Base-by-base conservation (phyloP, 768 basidiomycete genomes). In the Boletellus emodensis region DNA sequence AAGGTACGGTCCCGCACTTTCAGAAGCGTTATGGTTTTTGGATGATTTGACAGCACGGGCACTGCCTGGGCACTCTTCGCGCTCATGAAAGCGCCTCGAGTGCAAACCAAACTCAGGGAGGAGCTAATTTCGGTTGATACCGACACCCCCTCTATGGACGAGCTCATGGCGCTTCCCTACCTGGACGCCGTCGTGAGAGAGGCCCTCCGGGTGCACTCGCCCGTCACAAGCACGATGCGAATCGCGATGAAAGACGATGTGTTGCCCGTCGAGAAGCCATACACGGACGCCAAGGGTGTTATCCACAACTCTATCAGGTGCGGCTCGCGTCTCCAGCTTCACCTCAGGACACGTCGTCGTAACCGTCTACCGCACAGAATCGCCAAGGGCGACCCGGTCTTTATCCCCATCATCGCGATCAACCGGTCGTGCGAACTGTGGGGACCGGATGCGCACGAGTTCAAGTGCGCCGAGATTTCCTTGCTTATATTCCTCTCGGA, bases 121-220 rank as follows among this genome's bases (percentile, higher is more conserved):
- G 42, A 43, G 18, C 20, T 84, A 0, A 62, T 78, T 17, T 59
- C 69, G 0, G 67, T 84, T 11, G 58, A 71, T 4, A 81, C 80
- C 0, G 80, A 85, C 15, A 77, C 67, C 0, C 85, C 85, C 1
- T 75, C 76, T 1, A 87, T 87, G 81, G 87, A 90, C 28, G 75
- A 83, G 40, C 74, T 90, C 1, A 77, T 79, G 49, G 71, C 75
- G 2, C 71, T 91, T 5, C 77, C 83, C 0, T 87, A 2, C n/a
- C n/a, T n/a, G n/a, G n/a, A n/a, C n/a, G n/a, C n/a, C n/a, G n/a
- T n/a, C n/a, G n/a, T n/a, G n/a, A 75, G 79, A 10, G 85, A 86
- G 67, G 78, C 75, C 0, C 64, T 86, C 47, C 77, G 85, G 0
- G 41, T 83, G 2, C 47, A 58, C 28, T 51, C 82, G 0, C 82